Percentiles rank a stretch among this genome's conserved stretches.
Conservation (phyloP, 2,329 filamentous ascomycete genomes). For the Sphaceloma murrayae region DNA sequence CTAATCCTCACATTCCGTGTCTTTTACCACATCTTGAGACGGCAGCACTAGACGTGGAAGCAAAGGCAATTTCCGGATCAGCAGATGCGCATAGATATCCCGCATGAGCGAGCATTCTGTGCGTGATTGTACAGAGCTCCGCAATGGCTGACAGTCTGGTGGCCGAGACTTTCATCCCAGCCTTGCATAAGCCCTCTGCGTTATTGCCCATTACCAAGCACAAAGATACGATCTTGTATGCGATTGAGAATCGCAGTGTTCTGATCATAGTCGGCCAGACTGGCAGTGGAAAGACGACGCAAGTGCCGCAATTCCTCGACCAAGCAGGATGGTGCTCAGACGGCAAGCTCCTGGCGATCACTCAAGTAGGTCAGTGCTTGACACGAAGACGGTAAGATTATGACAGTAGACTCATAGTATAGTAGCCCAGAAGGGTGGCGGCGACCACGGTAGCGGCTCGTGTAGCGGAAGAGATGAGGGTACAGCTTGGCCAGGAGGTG, state of each 20-base stretch:
- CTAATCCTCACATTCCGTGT: too few species aligned
- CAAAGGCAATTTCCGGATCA: too few species aligned
- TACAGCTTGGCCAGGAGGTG: slow-evolving; percentile 70
- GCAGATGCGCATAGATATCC: too few species aligned
- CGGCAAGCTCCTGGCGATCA: slow-evolving; percentile 76
- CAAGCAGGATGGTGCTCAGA: slow-evolving; percentile 79
- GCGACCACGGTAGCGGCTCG: slow-evolving; percentile 80
- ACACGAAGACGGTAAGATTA: slow-evolving; percentile 17
- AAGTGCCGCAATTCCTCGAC: slow-evolving; percentile 85
- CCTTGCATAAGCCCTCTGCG: slow-evolving; percentile 74
- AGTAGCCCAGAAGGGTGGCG: slow-evolving; percentile 75
- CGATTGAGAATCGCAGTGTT: slow-evolving; percentile 73
- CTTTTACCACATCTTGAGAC: too few species aligned
- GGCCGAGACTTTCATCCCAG: slow-evolving; percentile 54
- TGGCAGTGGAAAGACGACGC: slow-evolving; percentile 90
- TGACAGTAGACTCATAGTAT: slow-evolving; percentile 28
- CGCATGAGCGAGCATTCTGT: too few species aligned
- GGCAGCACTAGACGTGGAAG: too few species aligned
- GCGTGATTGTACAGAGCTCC: too few species aligned
- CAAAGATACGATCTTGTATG: slow-evolving; percentile 67
- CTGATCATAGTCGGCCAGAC: slow-evolving; percentile 90
- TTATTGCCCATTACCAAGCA: slow-evolving; percentile 82
- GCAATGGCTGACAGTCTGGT: slow-evolving; percentile 1
- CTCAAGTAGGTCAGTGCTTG: slow-evolving; percentile 57
- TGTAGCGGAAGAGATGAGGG: slow-evolving; percentile 82